A percentile compares a stretch with the other conserved stretches of the same genome.
phyloP scores from a whole-genome alignment of 257 asterid species.

The Primulina huaijiensis region DNA sequence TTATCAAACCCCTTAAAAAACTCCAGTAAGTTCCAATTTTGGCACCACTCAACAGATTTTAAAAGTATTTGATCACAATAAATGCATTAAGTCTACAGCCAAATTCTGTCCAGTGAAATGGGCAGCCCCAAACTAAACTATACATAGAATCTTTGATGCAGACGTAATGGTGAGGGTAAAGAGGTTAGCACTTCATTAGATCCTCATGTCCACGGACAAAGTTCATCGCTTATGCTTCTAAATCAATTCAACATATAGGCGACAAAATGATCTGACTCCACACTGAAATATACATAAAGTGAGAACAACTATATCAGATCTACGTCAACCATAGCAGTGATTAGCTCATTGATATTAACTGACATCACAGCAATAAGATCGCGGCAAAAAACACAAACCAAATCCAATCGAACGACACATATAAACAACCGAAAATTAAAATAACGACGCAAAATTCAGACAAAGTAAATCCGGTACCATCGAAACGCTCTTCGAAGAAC shows the following conservation, averaged over 20 bases:
- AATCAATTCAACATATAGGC: neutral
- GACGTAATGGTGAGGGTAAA: neutral
- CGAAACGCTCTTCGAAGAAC: slow-evolving; percentile 50
- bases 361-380: neutral
- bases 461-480: slow-evolving; percentile 28
- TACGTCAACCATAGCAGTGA: neutral
- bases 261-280: neutral
- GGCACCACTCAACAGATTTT: neutral
- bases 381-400: neutral
- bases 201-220: neutral
- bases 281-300: too few relatives aligned
- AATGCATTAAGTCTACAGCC: neutral
- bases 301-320: neutral
- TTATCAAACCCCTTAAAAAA: neutral
- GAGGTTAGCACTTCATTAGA: neutral
- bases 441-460: neutral
- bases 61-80: neutral
- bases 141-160: too few relatives aligned
- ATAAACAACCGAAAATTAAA: neutral
- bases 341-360: neutral
- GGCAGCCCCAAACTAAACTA: neutral
- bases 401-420: neutral
- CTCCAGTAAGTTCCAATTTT: neutral
- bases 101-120: neutral
- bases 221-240: neutral